Evolutionary conservation across 345 rosid species (phyloP).

Genomic region (Lepidium sativum): DNA sequence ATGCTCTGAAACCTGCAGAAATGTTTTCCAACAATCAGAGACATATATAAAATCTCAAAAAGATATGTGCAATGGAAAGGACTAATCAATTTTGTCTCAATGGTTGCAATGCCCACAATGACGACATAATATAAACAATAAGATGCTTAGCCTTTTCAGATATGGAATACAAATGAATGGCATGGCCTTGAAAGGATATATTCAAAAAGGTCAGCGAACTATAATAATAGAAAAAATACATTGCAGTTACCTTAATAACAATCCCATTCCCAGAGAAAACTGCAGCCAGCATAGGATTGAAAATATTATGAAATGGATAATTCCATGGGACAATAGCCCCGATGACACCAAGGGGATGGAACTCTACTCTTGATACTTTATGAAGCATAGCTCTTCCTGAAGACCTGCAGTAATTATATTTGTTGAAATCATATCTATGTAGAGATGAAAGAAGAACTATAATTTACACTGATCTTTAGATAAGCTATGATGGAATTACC

Average conservation of each 20-base stretch:
- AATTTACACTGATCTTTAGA: background rate
- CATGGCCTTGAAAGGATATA: background rate
- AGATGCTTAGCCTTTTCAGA: constrained; percentile 1
- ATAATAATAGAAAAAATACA: background rate
- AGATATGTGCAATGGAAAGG: background rate
- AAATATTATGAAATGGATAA: constrained; percentile 97
- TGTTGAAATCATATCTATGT: background rate
- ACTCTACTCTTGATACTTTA: constrained; percentile 85
- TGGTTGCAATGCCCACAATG: background rate
- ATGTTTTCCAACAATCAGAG: constrained; percentile 3
- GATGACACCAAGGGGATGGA: constrained; percentile 86
- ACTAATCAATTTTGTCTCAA: background rate
- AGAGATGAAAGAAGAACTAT: background rate
- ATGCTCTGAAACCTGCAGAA: constrained; percentile 74
- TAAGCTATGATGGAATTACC: constrained; percentile 32
- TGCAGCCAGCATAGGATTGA: constrained; percentile 97
- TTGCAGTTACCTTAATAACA: constrained; percentile 62
- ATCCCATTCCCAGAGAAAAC: constrained; percentile 92
- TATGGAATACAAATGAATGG: background rate
- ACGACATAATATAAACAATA: constrained; percentile 2
- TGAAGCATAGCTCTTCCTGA: constrained; percentile 96
- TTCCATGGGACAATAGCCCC: constrained; percentile 99
- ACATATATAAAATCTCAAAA: constrained; percentile 4
- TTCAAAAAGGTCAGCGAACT: background rate
- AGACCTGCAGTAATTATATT: constrained; percentile 40